Evolutionary conservation across 257 asterid genomes (phyloP).

Genomic region (Solanum raphanifolium): DNA sequence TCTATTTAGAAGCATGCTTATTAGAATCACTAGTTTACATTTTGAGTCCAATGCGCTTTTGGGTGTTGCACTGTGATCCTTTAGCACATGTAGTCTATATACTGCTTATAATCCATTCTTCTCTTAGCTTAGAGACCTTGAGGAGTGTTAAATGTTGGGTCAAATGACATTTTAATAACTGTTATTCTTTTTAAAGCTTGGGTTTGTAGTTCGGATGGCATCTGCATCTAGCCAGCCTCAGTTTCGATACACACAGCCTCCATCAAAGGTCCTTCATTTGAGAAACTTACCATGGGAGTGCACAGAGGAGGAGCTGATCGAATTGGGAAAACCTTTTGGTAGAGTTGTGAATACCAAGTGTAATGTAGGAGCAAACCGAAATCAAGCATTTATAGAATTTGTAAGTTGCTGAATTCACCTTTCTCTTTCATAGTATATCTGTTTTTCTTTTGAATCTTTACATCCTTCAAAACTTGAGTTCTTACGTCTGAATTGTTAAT

Average conservation of each 20-base stretch:
- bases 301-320: constrained; percentile 84
- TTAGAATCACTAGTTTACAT: neutral
- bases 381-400: constrained; percentile 96
- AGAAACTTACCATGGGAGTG: constrained; percentile 99
- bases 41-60: neutral
- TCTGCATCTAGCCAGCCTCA: constrained; percentile 94
- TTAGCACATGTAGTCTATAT: neutral
- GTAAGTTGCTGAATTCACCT: constrained; percentile 33
- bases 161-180: neutral
- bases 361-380: constrained; percentile 94
- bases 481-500: constrained; percentile 1
- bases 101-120: neutral
- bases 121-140: neutral
- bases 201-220: constrained; percentile 37
- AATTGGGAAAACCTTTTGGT: constrained; percentile 94
- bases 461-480: neutral
- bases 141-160: neutral
- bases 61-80: neutral
- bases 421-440: neutral
- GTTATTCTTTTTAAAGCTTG: neutral
- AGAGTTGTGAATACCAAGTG: constrained; percentile 94
- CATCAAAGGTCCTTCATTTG: constrained; percentile 94
- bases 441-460: neutral
- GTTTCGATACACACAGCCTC: constrained; percentile 95
- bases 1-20: neutral